Conservation (phyloP, 1,139 yeast genomes). For the Kazachstania sp. region DNA sequence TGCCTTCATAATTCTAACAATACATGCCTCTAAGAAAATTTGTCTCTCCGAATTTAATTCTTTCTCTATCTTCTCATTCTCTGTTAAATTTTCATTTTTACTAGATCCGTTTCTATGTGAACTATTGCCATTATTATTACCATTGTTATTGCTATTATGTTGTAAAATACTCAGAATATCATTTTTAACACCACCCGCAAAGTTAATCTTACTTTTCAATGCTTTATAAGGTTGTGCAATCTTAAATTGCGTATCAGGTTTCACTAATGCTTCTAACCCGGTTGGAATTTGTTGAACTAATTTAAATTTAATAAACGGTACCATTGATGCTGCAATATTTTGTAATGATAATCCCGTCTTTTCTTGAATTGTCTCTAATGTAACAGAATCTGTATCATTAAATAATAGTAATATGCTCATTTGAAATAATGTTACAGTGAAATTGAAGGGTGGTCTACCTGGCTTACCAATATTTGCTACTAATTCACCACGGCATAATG, state of each 20-base stretch:
- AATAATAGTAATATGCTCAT: conserved; percentile 76
- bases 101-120: not conserved
- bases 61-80: conserved; percentile 72
- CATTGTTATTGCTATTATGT: conserved; percentile 3
- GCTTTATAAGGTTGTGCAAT: conserved; percentile 78
- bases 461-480: conserved; percentile 79
- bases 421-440: conserved; percentile 79
- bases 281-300: conserved; percentile 59
- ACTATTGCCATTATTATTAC: conserved; percentile 8
- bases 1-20: conserved; percentile 95
- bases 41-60: conserved; percentile 84
- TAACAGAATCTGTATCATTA: conserved; percentile 47
- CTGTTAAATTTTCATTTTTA: conserved; percentile 30
- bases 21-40: conserved; percentile 81
- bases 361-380: conserved; percentile 53
- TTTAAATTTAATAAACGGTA: conserved; percentile 72
- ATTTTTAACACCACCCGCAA: conserved; percentile 72
- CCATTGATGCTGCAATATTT: conserved; percentile 63
- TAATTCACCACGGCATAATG: conserved; percentile 85
- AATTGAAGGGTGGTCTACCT: conserved; percentile 73
- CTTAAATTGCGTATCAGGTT: conserved; percentile 54
- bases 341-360: conserved; percentile 61
- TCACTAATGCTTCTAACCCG: conserved; percentile 41
- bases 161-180: conserved; percentile 36
- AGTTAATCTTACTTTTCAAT: conserved; percentile 75